These are phyloP conservation scores for Salisapilia sapeloensis DNA, from an alignment of 352 stramenopile species.

Conservation along the genomic window DNA sequence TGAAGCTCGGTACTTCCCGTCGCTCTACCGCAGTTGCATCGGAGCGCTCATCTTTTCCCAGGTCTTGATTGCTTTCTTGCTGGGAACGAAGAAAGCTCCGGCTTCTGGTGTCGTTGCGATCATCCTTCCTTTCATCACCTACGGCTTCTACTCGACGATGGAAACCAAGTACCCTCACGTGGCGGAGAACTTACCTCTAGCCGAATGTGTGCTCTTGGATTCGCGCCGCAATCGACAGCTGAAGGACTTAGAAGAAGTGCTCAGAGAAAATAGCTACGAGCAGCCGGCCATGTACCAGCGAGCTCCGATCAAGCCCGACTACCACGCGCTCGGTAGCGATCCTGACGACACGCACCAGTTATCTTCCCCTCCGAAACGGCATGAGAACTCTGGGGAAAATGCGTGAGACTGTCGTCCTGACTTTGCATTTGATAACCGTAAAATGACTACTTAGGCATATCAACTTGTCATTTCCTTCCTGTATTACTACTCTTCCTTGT, in stretches of 20 bases:
- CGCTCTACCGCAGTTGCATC: conserved; percentile 68
- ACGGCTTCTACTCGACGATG: conserved; percentile 57
- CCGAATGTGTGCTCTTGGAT: conserved; percentile 62
- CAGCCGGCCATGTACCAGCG: conserved; percentile 48
- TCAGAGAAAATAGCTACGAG: conserved; percentile 52
- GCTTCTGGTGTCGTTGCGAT: conserved; percentile 35
- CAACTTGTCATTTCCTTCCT: not conserved
- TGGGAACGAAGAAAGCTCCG: conserved; percentile 61
- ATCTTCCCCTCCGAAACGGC: conserved; percentile 45
- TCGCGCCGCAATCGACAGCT: conserved; percentile 27
- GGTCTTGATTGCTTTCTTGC: conserved; percentile 51
- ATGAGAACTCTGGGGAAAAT: no score
- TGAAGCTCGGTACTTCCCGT: conserved; percentile 50
- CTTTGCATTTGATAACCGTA: no score
- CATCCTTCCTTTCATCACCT: conserved; percentile 43
- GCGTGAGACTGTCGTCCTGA: no score
- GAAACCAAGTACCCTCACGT: conserved; percentile 45
- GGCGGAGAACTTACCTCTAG: conserved; percentile 47
- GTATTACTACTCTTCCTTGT: not conserved
- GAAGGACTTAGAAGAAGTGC: conserved; percentile 29
- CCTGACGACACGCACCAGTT: conserved; percentile 40
- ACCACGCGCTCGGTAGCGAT: conserved; percentile 48
- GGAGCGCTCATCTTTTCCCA: conserved; percentile 62
- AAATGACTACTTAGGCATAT: no score
- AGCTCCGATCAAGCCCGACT: conserved; percentile 51